phyloP scores from a whole-genome alignment of 1,139 yeast species.

The Sugiyamaella grinbergsii region DNA sequence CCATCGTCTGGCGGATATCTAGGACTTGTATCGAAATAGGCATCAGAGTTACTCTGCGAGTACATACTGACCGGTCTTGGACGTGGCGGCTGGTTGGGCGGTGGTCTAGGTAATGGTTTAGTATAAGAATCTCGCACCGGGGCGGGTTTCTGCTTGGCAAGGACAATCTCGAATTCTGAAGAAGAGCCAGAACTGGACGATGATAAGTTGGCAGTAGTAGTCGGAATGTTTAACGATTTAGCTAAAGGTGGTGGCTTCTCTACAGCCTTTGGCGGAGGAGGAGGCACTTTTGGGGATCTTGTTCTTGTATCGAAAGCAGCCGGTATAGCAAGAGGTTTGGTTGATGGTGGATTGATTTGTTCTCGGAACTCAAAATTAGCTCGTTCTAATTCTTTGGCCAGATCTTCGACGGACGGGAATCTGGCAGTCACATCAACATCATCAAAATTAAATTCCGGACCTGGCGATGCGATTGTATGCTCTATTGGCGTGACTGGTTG shows the following conservation, averaged over 20 bases:
- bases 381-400: conserved; percentile 35
- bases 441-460: conserved; percentile 9
- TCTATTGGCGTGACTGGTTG: conserved; percentile 23
- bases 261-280: neutral
- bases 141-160: neutral
- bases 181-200: conserved; percentile 23
- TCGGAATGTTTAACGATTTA: neutral
- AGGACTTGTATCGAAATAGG: conserved; percentile 6
- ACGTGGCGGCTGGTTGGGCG: conserved; percentile 3
- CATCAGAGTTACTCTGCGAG: conserved; percentile 13
- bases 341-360: neutral
- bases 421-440: conserved; percentile 30
- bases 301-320: neutral
- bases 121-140: neutral
- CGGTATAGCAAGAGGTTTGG: neutral
- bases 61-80: conserved; percentile 27
- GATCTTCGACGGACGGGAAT: conserved; percentile 44
- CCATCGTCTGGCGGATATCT: neutral
- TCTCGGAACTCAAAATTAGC: conserved; percentile 27
- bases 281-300: neutral
- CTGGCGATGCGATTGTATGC: neutral
- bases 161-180: conserved; percentile 11
- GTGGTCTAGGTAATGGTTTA: conserved; percentile 10
- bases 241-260: neutral
- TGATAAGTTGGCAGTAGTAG: conserved; percentile 4